Base-by-base conservation (phyloP, 169 alveolate genomes). In the Cryptosporidium viatorum region DNA sequence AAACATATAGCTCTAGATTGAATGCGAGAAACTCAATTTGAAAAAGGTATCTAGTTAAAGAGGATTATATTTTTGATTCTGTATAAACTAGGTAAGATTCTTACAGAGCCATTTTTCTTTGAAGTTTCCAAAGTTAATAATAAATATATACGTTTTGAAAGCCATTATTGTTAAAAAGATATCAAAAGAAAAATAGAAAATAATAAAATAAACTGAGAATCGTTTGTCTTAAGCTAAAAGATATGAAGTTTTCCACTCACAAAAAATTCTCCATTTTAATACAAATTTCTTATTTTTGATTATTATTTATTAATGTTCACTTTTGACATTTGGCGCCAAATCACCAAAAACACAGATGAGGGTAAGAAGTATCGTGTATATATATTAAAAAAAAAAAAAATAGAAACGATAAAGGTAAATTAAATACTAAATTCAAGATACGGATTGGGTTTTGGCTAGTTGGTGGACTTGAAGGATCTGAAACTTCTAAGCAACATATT, bases 301-400 rank as follows among this genome's bases (percentile, higher is more conserved):
- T 43, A 9, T 8, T 43, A 43, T 43, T 43, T 1, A 45, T 12
- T 45, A 48, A 48, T 55, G 21, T 55, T 55, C 67, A 55, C 14
- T 23, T 55, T n/a, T 55, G 67, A 55, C 67, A 55, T 23, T 55
- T 55, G 67, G 67, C 67, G 67, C 67, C 67, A 55, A 23, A 6
- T 1, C 0, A 7, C 7, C 8, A 55, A 12, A 8, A 55, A 12
- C n/a, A 8, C 37, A 55, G 29, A 26, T 55, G 67, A 10, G 67
- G 67, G 67, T 21, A 55, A 26, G 67, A 12, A 37, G 39, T 26
- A n/a, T n/a, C 37, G 67, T 8, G 4, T 21, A 55, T 55, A 23
- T 41, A 41, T 41, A 41, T 8, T 41, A 7, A 8, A 41, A 10
- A 21, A 55, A 55, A 55, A 55, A 55, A 55, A 55, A n/a, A 10